phyloP scores from a whole-genome alignment of 2,329 filamentous ascomycete genomes.

The Neofusicoccum ribis region DNA sequence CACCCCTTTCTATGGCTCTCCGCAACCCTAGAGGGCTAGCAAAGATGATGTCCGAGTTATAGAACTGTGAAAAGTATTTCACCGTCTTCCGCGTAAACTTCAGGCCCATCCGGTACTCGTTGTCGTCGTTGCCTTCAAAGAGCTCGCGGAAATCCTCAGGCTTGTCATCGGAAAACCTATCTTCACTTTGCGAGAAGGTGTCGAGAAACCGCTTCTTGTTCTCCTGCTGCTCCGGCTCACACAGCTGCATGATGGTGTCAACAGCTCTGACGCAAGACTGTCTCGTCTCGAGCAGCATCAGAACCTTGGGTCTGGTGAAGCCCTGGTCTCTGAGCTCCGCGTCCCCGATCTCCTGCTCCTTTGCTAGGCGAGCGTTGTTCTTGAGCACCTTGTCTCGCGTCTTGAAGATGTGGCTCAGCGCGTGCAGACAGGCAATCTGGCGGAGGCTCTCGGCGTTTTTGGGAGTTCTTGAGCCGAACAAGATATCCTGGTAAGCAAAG shows the following conservation, averaged over 20 bases:
- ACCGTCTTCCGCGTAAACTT: constrained; percentile 96
- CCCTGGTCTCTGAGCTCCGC: constrained; percentile 87
- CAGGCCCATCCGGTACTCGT: constrained; percentile 93
- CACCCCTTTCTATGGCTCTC: constrained; percentile 81
- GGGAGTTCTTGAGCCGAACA: constrained; percentile 72
- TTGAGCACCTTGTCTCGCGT: constrained; percentile 90
- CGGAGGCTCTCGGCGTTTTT: constrained; percentile 69
- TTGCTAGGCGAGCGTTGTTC: constrained; percentile 78
- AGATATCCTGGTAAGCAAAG: constrained; percentile 79
- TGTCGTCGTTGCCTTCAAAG: constrained; percentile 93
- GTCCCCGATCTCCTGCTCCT: constrained; percentile 60
- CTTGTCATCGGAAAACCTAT: constrained; percentile 70
- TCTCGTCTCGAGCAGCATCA: constrained; percentile 86
- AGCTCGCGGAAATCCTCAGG: constrained; percentile 85
- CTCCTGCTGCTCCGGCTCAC: constrained; percentile 86
- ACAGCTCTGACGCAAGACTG: constrained; percentile 80
- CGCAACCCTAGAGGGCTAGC: constrained; percentile 87
- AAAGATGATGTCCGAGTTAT: constrained; percentile 92
- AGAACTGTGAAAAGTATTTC: constrained; percentile 93
- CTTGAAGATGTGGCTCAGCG: constrained; percentile 89
- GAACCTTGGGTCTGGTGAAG: constrained; percentile 89
- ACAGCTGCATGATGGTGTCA: constrained; percentile 73
- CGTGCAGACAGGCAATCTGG: constrained; percentile 75
- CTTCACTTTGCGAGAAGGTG: constrained; percentile 69
- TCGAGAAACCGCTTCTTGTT: constrained; percentile 93